Evolutionary conservation across 257 asterid species (phyloP).

Genomic region (Knoxia roxburghii): DNA sequence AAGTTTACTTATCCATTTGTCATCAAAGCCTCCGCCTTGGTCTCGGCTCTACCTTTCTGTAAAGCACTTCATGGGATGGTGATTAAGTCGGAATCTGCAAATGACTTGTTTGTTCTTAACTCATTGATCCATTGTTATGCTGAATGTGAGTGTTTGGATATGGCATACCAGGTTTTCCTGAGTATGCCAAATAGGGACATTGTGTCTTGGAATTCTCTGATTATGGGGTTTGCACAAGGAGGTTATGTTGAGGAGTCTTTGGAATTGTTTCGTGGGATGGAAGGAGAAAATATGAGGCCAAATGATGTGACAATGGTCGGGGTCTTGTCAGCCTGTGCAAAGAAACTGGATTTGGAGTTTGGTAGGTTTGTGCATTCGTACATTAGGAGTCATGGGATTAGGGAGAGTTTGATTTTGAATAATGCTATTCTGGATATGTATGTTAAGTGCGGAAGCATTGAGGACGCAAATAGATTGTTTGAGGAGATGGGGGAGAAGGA

Average conservation of each 20-base stretch:
- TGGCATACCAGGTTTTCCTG: constrained; percentile 47
- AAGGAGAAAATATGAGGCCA: constrained; percentile 47
- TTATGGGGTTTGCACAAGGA: constrained; percentile 52
- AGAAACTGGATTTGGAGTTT: constrained; percentile 47
- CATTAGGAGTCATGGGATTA: constrained; percentile 43
- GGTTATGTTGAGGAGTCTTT: constrained; percentile 45
- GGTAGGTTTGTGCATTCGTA: constrained; percentile 60
- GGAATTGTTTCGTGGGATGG: constrained; percentile 51
- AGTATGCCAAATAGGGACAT: constrained; percentile 55
- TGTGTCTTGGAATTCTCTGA: constrained; percentile 83
- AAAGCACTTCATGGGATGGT: constrained; percentile 71
- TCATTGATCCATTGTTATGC: constrained; percentile 61
- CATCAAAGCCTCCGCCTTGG: constrained; percentile 60
- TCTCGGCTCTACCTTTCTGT: constrained; percentile 39
- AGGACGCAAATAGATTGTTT: constrained; percentile 48
- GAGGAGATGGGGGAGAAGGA: constrained; percentile 58
- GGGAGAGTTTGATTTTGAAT: constrained; percentile 35
- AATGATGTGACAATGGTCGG: constrained; percentile 66
- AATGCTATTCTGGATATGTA: constrained; percentile 81
- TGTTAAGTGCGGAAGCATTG: constrained; percentile 55
- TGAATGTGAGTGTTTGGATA: constrained; percentile 51
- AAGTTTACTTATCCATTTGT: constrained; percentile 76
- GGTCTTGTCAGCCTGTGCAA: constrained; percentile 54
- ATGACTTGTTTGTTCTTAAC: constrained; percentile 57
- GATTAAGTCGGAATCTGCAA: constrained; percentile 43